Base-by-base conservation (phyloP, 495 filamentous ascomycete genomes). In the Baudoinia panamericana region DNA sequence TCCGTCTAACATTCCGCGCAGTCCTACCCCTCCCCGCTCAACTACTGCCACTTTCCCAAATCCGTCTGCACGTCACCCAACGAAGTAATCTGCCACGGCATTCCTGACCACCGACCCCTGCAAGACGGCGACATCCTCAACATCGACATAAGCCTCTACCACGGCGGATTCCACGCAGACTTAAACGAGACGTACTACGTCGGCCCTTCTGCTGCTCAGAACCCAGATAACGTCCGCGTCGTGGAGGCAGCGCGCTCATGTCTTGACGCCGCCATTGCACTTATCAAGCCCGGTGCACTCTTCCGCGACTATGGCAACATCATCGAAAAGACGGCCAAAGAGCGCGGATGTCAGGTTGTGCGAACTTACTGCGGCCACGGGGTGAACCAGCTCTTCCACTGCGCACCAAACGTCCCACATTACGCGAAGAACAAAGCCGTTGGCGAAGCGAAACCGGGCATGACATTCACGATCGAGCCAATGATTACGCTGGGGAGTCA, bases 1-100 rank as follows among this genome's bases (percentile, higher is more conserved):
- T 4, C 20, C n/a, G 36, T 9, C 41, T 50, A 30, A 51, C 46
- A 32, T 18, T 11, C 5, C 19, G 1, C 22, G n/a, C 37, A 96
- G 90, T 82, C 86, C 10, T 99, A 99, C 53, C 90, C 90, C 0
- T 99, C 90, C 0, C 84, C 88, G 1, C 63, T 99, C 7, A 99
- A 99, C 66, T 99, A 99, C 60, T 76, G 78, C 67, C 68, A 84
- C 58, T 99, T 95, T 66, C 90, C 90, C 41, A 99, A 99, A 67
- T 99, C 90, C 1, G 78, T 95, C 31, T 99, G 90, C 62, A 96
- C 86, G 1, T 94, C 86, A 2, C 56, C 81, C 44, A 99, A 99
- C 66, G 90, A 99, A 63, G 79, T 93, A 41, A 96, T 99, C 55
- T 65, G 62, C 49, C 62, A 65, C 44, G 62, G 62, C 21, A 65